A percentile compares a stretch with the other conserved stretches of the same genome.
These are phyloP conservation scores for Geotrichum histeridarum DNA, from an alignment of 1,139 yeast species.

Conservation along the genomic window DNA sequence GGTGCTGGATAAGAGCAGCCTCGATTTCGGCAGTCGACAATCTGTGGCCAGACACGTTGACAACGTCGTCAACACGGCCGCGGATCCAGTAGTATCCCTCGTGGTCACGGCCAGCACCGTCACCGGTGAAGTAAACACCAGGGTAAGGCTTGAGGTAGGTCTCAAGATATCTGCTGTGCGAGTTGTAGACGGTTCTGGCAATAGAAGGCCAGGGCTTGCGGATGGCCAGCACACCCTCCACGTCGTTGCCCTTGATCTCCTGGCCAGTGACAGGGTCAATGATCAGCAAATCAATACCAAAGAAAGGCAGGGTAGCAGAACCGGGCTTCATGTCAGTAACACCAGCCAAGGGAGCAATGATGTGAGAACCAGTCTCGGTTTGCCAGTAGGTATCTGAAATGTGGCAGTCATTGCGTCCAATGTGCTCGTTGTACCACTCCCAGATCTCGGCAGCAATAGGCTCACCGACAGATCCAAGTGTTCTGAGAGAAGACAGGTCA, in stretches of 20 bases:
- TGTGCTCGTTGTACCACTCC: constrained; percentile 95
- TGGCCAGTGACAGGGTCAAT: constrained; percentile 89
- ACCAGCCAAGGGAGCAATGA: constrained; percentile 94
- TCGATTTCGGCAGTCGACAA: constrained; percentile 96
- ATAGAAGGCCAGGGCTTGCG: constrained; percentile 94
- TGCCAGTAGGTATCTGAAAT: constrained; percentile 98
- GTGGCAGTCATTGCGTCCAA: constrained; percentile 82
- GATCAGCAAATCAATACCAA: constrained; percentile 84
- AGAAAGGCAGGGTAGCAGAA: constrained; percentile 92
- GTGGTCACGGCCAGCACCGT: constrained; percentile 96
- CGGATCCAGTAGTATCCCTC: constrained; percentile 98
- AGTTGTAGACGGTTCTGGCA: constrained; percentile 94
- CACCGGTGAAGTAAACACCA: constrained; percentile 96
- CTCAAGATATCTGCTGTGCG: constrained; percentile 84
- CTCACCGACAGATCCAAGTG: constrained; percentile 97
- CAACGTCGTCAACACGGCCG: constrained; percentile 98
- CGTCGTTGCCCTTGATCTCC: constrained; percentile 82
- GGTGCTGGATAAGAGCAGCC: constrained; percentile 79
- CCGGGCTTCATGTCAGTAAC: constrained; percentile 95
- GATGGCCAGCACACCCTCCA: constrained; percentile 92
- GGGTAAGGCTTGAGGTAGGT: constrained; percentile 95
- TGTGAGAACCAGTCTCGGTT: constrained; percentile 95
- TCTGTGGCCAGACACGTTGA: constrained; percentile 96
- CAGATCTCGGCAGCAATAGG: constrained; percentile 97
- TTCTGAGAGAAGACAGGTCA: constrained; percentile 85